phyloP scores from a whole-genome alignment of 805 yeast genomes.

The Saccharomycopsis fibuligera region DNA sequence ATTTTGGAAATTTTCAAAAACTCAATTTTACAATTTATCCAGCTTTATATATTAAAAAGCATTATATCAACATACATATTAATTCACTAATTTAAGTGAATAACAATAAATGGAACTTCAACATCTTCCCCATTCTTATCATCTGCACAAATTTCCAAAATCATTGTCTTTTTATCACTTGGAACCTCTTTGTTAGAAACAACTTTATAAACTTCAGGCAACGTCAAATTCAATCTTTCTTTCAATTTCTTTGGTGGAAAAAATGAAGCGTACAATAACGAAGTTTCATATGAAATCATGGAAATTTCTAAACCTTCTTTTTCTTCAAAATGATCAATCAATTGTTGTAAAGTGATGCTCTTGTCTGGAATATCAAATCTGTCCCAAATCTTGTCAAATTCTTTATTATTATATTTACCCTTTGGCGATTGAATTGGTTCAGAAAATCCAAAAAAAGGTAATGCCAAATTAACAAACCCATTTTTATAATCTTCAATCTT shows the following conservation, averaged over 20 bases:
- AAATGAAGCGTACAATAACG: constrained; percentile 86
- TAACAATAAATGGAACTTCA: constrained; percentile 82
- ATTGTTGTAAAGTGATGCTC: constrained; percentile 65
- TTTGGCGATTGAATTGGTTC: constrained; percentile 89
- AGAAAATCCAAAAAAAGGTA: constrained; percentile 94
- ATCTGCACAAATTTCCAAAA: constrained; percentile 88
- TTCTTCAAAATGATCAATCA: constrained; percentile 68
- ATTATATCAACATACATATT: background rate
- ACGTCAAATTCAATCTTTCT: constrained; percentile 61
- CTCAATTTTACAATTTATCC: no score
- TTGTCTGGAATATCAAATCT: constrained; percentile 72
- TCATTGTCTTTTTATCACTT: constrained; percentile 64
- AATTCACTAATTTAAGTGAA: constrained; percentile 34
- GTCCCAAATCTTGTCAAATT: constrained; percentile 91
- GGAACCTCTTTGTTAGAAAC: constrained; percentile 82
- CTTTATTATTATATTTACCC: constrained; percentile 71
- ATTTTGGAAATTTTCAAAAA: no score
- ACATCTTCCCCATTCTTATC: constrained; percentile 92
- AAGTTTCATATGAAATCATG: constrained; percentile 88
- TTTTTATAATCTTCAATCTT: constrained; percentile 84
- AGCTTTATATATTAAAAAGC: background rate
- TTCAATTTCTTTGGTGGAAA: constrained; percentile 85
- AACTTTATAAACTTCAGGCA: constrained; percentile 73
- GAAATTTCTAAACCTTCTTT: constrained; percentile 82
- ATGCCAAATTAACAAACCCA: constrained; percentile 85